phyloP scores from a whole-genome alignment of 768 basidiomycete genomes.

The Rhizopogon salebrosus region DNA sequence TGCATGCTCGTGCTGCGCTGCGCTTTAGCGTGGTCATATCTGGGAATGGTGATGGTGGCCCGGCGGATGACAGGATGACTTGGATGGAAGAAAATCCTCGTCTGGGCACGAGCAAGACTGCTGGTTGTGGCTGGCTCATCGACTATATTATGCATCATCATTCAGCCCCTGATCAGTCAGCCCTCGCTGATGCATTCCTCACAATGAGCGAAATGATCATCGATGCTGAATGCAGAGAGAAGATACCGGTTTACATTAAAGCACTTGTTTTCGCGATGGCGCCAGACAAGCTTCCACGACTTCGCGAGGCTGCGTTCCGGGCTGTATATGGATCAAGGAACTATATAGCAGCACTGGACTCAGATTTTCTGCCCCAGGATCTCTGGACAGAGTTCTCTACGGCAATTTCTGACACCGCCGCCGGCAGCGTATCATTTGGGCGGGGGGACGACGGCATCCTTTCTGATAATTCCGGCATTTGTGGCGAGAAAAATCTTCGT shows the following conservation, averaged over 20 bases:
- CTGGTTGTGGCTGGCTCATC: conserved; percentile 3
- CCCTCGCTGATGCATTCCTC: conserved; percentile 6
- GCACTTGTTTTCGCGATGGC: conserved; percentile 3
- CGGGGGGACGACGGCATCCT: not conserved
- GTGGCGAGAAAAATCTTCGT: conserved; percentile 1
- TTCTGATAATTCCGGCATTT: not conserved
- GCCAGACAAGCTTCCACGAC: not conserved
- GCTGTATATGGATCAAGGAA: conserved; percentile 2
- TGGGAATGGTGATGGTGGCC: not conserved
- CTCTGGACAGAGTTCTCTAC: not conserved
- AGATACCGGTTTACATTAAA: not conserved
- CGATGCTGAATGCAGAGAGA: not conserved
- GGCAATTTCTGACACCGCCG: not conserved
- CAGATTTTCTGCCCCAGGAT: not conserved
- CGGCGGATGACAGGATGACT: not conserved
- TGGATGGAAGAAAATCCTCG: not conserved
- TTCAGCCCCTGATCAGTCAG: not conserved
- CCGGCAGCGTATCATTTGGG: not conserved
- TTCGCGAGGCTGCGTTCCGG: conserved; percentile 4
- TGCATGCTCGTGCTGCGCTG: conserved; percentile 1
- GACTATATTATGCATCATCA: conserved; percentile 6
- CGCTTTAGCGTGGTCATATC: conserved; percentile 3
- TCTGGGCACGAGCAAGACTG: not conserved
- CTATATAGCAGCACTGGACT: not conserved
- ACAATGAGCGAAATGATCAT: conserved; percentile 4